These are phyloP conservation scores for Blastomyces emzantsi DNA, from an alignment of 2,329 filamentous ascomycete species.

Conservation along the genomic window DNA sequence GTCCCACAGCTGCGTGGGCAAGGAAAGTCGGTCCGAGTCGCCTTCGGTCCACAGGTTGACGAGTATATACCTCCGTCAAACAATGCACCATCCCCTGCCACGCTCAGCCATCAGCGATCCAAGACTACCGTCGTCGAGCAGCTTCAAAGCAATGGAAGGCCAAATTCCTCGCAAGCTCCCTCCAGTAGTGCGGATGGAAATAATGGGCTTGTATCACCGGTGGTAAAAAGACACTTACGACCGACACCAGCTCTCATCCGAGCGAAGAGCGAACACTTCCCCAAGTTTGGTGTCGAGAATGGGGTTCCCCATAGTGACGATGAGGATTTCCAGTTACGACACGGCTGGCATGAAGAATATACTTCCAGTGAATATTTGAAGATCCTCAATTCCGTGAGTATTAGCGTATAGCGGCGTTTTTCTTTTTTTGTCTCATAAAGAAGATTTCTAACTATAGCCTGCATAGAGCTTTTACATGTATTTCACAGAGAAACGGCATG, in stretches of 20 bases:
- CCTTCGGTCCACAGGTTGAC: constrained; percentile 33
- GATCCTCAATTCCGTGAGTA: constrained; percentile 66
- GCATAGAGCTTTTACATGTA: constrained; percentile 97
- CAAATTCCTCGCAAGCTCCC: neutral
- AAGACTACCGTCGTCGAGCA: neutral
- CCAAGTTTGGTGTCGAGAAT: constrained; percentile 29
- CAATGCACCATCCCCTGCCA: constrained; percentile 24
- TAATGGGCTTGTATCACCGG: neutral
- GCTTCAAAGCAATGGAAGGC: neutral
- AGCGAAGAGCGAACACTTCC: constrained; percentile 47
- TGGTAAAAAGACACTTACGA: constrained; percentile 18
- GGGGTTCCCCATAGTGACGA: constrained; percentile 34
- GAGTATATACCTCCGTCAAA: constrained; percentile 29
- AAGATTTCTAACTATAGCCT: constrained; percentile 14
- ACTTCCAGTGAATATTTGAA: constrained; percentile 83
- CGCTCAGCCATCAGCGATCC: constrained; percentile 21
- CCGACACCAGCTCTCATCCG: constrained; percentile 37
- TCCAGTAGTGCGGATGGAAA: neutral
- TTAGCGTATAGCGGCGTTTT: neutral
- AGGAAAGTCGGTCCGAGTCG: constrained; percentile 31
- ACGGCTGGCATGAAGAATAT: constrained; percentile 90
- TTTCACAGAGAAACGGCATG: constrained; percentile 95
- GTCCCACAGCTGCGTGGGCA: constrained; percentile 23
- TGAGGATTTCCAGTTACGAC: constrained; percentile 54
- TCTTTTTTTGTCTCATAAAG: neutral